phyloP scores from a whole-genome alignment of 805 yeast species.

The Zygoascus tannicola region DNA sequence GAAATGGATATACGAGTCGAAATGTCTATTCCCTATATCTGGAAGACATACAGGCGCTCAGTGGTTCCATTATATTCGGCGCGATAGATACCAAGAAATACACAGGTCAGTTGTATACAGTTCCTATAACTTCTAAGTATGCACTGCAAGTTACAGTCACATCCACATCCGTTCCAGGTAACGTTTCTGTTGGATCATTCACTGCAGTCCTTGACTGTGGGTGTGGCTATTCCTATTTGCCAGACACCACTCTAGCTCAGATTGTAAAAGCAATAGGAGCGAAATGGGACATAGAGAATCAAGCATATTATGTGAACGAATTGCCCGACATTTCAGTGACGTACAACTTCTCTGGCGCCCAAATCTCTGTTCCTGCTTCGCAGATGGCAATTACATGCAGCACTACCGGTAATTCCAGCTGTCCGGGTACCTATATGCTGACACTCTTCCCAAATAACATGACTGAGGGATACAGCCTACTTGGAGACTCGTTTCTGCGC shows the following conservation, averaged over 20 bases:
- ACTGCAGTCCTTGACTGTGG: conserved; percentile 15
- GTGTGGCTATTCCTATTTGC: conserved; percentile 12
- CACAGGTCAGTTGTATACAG: conserved; percentile 30
- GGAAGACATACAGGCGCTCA: conserved; percentile 24
- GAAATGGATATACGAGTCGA: conserved; percentile 34
- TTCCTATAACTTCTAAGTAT: conserved; percentile 25
- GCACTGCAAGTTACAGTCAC: conserved; percentile 10
- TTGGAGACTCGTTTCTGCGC: conserved; percentile 58
- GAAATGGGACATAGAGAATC: conserved; percentile 4
- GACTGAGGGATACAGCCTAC: too few relatives aligned
- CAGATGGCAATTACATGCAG: neutral
- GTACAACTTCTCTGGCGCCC: neutral
- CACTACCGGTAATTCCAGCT: neutral
- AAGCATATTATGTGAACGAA: conserved; percentile 1
- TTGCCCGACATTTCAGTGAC: neutral
- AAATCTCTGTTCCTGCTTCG: neutral
- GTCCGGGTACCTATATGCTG: conserved; percentile 6
- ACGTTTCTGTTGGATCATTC: conserved; percentile 6
- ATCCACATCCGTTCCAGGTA: conserved; percentile 13
- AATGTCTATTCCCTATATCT: conserved; percentile 41
- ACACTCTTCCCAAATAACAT: conserved; percentile 4
- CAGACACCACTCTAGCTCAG: neutral
- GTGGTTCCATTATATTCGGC: conserved; percentile 38
- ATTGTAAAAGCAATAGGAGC: conserved; percentile 8
- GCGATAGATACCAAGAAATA: conserved; percentile 38